Conservation (phyloP, 768 basidiomycete species). For the Lactarius quietus region DNA sequence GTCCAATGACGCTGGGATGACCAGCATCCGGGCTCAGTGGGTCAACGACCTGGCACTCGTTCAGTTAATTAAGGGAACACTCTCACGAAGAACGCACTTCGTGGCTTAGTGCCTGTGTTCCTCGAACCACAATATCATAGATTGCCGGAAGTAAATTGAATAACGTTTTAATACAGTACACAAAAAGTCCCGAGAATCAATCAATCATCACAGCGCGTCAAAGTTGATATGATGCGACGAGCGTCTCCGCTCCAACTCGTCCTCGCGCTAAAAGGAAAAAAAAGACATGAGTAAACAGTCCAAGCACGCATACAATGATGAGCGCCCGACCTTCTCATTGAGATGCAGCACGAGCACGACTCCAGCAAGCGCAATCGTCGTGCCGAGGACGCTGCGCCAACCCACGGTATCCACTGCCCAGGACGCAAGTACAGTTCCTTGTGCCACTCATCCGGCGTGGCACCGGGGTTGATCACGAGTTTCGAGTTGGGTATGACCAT, state of each 20-base stretch:
- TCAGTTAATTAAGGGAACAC: too few species aligned
- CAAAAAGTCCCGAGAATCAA: not conserved
- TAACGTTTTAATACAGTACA: not conserved
- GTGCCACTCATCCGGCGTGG: conserved; percentile 65
- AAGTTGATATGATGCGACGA: conserved; percentile 97
- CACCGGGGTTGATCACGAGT: conserved; percentile 85
- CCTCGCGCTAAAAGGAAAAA: conserved; percentile 63
- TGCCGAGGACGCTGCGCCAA: conserved; percentile 83
- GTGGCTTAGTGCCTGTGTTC: not conserved
- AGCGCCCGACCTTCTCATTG: conserved; percentile 80
- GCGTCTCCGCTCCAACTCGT: conserved; percentile 84
- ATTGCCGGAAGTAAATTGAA: not conserved
- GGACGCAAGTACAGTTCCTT: conserved; percentile 88
- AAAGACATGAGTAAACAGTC: not conserved
- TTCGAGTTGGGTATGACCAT: conserved; percentile 98
- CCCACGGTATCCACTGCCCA: conserved; percentile 97
- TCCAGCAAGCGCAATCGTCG: conserved; percentile 67
- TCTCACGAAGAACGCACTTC: too few species aligned
- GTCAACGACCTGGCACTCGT: too few species aligned
- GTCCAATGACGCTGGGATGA: not conserved
- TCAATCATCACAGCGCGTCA: conserved; percentile 84
- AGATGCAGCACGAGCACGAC: conserved; percentile 86
- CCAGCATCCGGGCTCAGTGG: not conserved
- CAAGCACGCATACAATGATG: not conserved
- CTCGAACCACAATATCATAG: not conserved